Evolutionary conservation across 2,329 filamentous ascomycete species (phyloP).

Genomic region (Aureobasidium zeae): DNA sequence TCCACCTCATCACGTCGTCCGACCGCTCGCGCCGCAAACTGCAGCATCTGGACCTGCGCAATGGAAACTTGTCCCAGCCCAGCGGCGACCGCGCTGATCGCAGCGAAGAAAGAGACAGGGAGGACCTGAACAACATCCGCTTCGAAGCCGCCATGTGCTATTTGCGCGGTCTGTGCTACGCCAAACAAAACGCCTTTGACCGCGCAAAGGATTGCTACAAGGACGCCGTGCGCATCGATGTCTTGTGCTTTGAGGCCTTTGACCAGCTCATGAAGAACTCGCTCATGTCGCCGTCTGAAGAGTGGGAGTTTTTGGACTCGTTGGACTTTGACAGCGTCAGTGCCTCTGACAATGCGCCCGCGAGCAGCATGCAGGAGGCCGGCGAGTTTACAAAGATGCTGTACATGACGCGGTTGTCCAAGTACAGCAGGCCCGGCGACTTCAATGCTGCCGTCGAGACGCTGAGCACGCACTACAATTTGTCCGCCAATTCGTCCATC

Average conservation of each 20-base stretch:
- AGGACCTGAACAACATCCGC: slow-evolving; percentile 65
- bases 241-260: slow-evolving; percentile 97
- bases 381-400: slow-evolving; percentile 92
- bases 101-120: slow-evolving; percentile 54
- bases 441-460: slow-evolving; percentile 83
- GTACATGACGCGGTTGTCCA: slow-evolving; percentile 89
- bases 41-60: slow-evolving; percentile 51
- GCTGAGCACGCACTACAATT: slow-evolving; percentile 85
- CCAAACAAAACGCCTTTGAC: slow-evolving; percentile 95
- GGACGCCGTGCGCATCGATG: slow-evolving; percentile 89
- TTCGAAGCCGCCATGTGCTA: slow-evolving; percentile 98
- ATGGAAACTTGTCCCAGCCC: slow-evolving; percentile 33
- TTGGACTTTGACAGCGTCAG: slow-evolving; percentile 81
- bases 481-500: slow-evolving; percentile 78
- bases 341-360: slow-evolving; percentile 49
- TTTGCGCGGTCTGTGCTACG: slow-evolving; percentile 83
- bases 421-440: slow-evolving; percentile 78
- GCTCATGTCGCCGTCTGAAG: slow-evolving; percentile 78
- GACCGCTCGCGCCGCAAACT: slow-evolving; percentile 61
- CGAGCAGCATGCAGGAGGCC: slow-evolving; percentile 68
- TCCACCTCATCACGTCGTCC: slow-evolving; percentile 65
- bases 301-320: slow-evolving; percentile 79
- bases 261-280: slow-evolving; percentile 97
- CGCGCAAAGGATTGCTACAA: slow-evolving; percentile 98
- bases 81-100: slow-evolving; percentile 46